Conservation (phyloP, 169 alveolate genomes). For the Plasmodium reichenowi region DNA sequence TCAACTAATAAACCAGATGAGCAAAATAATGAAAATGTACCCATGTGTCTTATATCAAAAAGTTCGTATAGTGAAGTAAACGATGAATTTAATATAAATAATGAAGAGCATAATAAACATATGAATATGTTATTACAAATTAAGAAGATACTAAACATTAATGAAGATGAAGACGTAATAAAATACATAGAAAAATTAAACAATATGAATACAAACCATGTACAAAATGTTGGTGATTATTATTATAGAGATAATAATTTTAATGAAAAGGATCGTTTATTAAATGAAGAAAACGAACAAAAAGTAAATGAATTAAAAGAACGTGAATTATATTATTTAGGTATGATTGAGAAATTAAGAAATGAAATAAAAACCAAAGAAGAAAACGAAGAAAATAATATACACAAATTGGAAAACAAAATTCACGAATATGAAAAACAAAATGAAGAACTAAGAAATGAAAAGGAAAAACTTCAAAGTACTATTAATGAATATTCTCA, state of each 20-base stretch:
- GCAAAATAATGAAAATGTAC: too few species aligned
- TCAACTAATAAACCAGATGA: too few species aligned
- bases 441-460: slow-evolving; percentile 7
- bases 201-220: not conserved
- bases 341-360: slow-evolving; percentile 2
- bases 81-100: not conserved
- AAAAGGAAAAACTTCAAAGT: not conserved
- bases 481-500: too few species aligned
- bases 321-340: not conserved
- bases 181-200: slow-evolving; percentile 2
- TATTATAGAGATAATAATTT: not conserved
- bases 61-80: not conserved
- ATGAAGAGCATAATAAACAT: not conserved
- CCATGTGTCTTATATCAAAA: too few species aligned
- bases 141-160: slow-evolving; percentile 23
- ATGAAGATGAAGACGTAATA: slow-evolving; percentile 18
- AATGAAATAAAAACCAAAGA: slow-evolving; percentile 10
- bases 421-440: slow-evolving; percentile 4
- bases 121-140: not conserved
- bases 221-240: not conserved
- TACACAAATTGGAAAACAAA: slow-evolving; percentile 10
- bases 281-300: slow-evolving; percentile 2
- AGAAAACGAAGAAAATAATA: not conserved
- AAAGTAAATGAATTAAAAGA: not conserved
- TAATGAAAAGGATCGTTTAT: not conserved